Conservation (phyloP, 306 rosid species). For the Erythrophleum fordii region DNA sequence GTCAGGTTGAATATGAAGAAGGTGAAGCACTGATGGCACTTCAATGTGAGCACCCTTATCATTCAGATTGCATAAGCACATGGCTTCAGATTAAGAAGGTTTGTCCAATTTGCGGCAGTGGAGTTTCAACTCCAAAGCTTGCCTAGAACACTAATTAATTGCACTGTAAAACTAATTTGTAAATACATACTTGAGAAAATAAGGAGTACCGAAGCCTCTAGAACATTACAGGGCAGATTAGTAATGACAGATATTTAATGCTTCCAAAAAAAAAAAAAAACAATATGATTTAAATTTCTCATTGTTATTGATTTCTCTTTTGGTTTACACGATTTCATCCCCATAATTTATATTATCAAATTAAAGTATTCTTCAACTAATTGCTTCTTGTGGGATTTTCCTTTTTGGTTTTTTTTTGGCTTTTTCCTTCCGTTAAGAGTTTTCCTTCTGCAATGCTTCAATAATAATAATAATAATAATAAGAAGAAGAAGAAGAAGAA, state of each 20-base stretch:
- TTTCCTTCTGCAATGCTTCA: neutral
- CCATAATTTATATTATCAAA: neutral
- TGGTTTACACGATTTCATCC: neutral
- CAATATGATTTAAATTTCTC: neutral
- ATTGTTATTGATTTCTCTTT: neutral
- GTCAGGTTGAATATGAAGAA: slow-evolving; percentile 84
- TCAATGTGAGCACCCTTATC: slow-evolving; percentile 87
- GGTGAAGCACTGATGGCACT: slow-evolving; percentile 64
- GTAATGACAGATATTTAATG: neutral
- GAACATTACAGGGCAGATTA: neutral
- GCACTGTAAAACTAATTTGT: neutral
- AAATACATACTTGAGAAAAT: slow-evolving; percentile 9
- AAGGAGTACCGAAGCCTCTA: neutral
- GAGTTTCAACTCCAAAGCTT: slow-evolving; percentile 53
- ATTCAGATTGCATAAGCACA: slow-evolving; percentile 69
- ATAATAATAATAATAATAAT: no score
- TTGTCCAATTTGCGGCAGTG: slow-evolving; percentile 85
- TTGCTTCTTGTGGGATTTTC: neutral
- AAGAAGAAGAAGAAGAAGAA: no score
- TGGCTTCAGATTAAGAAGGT: slow-evolving; percentile 88
- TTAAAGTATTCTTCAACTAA: neutral
- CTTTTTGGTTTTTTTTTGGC: no score
- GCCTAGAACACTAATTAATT: slow-evolving; percentile 13
- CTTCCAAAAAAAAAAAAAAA: neutral
- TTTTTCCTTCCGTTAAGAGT: neutral